Conservation (phyloP, 2,329 filamentous ascomycete genomes). For the Hypomyces perniciosus region DNA sequence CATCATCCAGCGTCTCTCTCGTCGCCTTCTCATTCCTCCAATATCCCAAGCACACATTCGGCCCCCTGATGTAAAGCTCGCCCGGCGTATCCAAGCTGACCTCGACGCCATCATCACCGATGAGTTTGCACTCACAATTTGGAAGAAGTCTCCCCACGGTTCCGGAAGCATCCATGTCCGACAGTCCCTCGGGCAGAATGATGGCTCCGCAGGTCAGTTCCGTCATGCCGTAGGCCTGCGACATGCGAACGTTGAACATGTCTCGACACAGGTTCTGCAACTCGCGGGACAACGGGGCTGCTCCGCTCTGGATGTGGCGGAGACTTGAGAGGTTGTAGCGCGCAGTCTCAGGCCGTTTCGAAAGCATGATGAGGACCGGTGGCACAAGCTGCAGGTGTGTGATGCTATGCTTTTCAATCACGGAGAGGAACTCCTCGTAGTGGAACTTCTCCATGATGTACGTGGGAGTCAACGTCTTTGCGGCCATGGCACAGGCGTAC, state of each 20-base stretch:
- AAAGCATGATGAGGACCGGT: conserved; percentile 52
- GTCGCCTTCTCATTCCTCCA: conserved; percentile 53
- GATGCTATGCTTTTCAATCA: conserved; percentile 46
- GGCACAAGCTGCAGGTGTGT: conserved; percentile 50
- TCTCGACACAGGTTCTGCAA: conserved; percentile 41
- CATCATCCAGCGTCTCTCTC: conserved; percentile 39
- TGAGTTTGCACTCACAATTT: conserved; percentile 47
- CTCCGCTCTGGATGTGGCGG: conserved; percentile 42
- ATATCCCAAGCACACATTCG: conserved; percentile 54
- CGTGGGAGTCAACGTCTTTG: conserved; percentile 38
- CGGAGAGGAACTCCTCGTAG: conserved; percentile 46
- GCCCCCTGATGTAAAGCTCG: conserved; percentile 49
- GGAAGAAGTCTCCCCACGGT: conserved; percentile 48
- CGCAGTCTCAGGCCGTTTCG: conserved; percentile 48
- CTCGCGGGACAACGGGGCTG: conserved; percentile 43
- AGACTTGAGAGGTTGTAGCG: conserved; percentile 49
- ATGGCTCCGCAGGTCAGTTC: conserved; percentile 41
- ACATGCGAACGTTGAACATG: conserved; percentile 33
- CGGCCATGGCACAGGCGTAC: conserved; percentile 42
- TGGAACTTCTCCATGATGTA: conserved; percentile 54
- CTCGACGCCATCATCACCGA: conserved; percentile 48
- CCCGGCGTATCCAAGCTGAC: conserved; percentile 41
- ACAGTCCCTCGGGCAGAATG: conserved; percentile 34
- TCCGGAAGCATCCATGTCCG: conserved; percentile 28
- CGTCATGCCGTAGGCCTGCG: conserved; percentile 58